Evolutionary conservation across 495 filamentous ascomycete genomes (phyloP).

Genomic region (Antarctomyces pellizariae): DNA sequence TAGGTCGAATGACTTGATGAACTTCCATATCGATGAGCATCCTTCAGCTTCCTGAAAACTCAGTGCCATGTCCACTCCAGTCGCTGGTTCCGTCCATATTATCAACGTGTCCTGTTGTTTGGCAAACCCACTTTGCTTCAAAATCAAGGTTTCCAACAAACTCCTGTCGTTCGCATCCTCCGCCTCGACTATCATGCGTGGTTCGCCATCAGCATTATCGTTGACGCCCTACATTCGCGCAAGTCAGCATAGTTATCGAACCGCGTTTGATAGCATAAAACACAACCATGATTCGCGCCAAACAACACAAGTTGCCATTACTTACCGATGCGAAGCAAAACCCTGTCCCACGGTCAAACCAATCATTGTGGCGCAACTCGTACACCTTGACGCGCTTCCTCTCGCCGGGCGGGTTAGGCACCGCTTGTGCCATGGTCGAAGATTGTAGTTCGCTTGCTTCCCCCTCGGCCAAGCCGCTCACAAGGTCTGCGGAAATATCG

Average conservation of each 20-base stretch:
- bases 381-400: slow-evolving; percentile 98
- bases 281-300: too few relatives aligned
- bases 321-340: slow-evolving; percentile 92
- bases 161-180: slow-evolving; percentile 72
- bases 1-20: not conserved
- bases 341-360: slow-evolving; percentile 92
- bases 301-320: too few relatives aligned
- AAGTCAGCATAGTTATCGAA: too few relatives aligned
- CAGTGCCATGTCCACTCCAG: slow-evolving; percentile 84
- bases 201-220: slow-evolving; percentile 36
- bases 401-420: slow-evolving; percentile 59
- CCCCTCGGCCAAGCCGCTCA: slow-evolving; percentile 8
- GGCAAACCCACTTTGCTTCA: slow-evolving; percentile 89
- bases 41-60: slow-evolving; percentile 97
- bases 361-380: slow-evolving; percentile 93
- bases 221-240: not conserved
- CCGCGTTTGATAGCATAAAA: too few relatives aligned
- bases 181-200: slow-evolving; percentile 73
- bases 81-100: slow-evolving; percentile 75
- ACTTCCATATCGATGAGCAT: slow-evolving; percentile 75
- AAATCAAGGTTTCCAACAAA: slow-evolving; percentile 71
- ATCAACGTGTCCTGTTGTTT: slow-evolving; percentile 99
- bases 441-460: slow-evolving; percentile 14
- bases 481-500: slow-evolving; percentile 8
- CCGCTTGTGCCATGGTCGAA: slow-evolving; percentile 67